These are phyloP conservation scores for Isoetes engelmannii DNA, from an alignment of 83 land plant genomes.

Conservation along the genomic window DNA sequence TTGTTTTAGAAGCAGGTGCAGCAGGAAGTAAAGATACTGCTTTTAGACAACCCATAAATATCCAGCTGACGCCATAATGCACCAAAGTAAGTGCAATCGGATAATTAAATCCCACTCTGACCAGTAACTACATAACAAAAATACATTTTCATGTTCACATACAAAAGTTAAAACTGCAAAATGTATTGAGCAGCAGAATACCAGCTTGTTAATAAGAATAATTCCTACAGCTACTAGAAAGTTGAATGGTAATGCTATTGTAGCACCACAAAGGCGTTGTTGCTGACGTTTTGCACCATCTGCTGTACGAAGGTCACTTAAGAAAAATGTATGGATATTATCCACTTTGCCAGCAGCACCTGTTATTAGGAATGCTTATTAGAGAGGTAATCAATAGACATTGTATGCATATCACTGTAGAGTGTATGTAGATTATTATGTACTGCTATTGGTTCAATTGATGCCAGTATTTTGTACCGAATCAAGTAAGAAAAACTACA, in stretches of 20 bases:
- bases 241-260: conserved; percentile 70
- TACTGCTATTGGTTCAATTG: too few relatives aligned
- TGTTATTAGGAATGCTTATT: too few relatives aligned
- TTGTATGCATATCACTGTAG: too few relatives aligned
- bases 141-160: too few relatives aligned
- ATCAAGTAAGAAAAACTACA: not conserved
- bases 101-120: conserved; percentile 68
- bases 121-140: conserved; percentile 55
- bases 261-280: conserved; percentile 66
- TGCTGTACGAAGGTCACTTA: conserved; percentile 52
- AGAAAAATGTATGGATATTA: conserved; percentile 15
- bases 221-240: conserved; percentile 76
- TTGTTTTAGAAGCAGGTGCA: conserved; percentile 66
- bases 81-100: conserved; percentile 71
- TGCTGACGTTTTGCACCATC: conserved; percentile 77
- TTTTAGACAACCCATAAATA: conserved; percentile 58
- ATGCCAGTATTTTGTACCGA: too few relatives aligned
- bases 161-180: too few relatives aligned
- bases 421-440: too few relatives aligned
- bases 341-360: not conserved
- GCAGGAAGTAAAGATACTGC: conserved; percentile 58
- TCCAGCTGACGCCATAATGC: conserved; percentile 71
- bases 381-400: too few relatives aligned
- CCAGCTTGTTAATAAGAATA: conserved; percentile 80
- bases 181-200: conserved; percentile 12